phyloP scores from a whole-genome alignment of 106 monocot species.

The Acorus calamus region DNA sequence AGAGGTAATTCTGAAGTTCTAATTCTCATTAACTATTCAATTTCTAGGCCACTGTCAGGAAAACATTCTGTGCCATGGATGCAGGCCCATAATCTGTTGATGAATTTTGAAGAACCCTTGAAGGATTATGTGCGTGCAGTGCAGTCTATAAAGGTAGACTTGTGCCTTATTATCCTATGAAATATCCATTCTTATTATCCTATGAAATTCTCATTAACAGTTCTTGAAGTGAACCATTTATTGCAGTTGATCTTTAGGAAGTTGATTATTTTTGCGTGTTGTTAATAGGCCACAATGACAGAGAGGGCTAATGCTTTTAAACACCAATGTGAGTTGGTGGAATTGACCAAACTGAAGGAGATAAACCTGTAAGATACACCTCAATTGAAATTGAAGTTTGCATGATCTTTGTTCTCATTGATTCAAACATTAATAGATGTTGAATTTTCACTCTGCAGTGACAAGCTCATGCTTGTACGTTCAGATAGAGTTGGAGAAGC shows the following conservation, averaged over 20 bases:
- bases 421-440: not conserved
- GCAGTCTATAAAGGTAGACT: slow-evolving; percentile 87
- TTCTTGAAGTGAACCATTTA: too few species aligned
- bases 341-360: slow-evolving; percentile 82
- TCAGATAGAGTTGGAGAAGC: slow-evolving; percentile 78
- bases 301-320: slow-evolving; percentile 97
- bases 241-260: too few species aligned
- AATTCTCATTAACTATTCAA: not conserved
- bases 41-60: not conserved
- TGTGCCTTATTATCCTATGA: not conserved
- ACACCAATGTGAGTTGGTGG: slow-evolving; percentile 81
- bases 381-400: not conserved
- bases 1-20: slow-evolving; percentile 44
- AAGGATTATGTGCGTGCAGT: slow-evolving; percentile 95
- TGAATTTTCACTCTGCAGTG: slow-evolving; percentile 32
- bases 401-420: not conserved
- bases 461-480: slow-evolving; percentile 70
- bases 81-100: slow-evolving; percentile 82
- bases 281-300: slow-evolving; percentile 65
- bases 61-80: not conserved
- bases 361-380: slow-evolving; percentile 66
- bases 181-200: too few species aligned
- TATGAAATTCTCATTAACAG: not conserved
- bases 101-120: slow-evolving; percentile 97
- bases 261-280: too few species aligned